Conservation (phyloP, 2,329 filamentous ascomycete genomes). For the Nothophoma quercina region DNA sequence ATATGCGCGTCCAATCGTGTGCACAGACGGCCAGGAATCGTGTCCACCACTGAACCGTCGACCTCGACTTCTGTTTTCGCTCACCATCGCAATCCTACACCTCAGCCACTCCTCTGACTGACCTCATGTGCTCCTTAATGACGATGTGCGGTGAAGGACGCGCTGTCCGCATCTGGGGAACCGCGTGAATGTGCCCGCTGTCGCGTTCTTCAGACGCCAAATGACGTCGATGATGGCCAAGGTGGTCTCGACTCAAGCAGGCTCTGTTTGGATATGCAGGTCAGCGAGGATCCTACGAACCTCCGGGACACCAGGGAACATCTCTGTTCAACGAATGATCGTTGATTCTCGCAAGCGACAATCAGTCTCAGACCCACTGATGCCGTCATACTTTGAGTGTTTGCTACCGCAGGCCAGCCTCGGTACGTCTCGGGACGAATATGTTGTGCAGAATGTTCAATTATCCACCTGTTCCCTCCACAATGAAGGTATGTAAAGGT, state of each 20-base stretch:
- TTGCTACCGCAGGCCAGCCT: background rate
- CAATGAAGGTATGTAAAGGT: background rate
- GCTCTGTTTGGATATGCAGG: background rate
- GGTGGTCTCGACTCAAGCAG: conserved; percentile 5
- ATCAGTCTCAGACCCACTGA: conserved; percentile 3
- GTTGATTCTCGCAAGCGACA: background rate
- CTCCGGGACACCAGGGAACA: background rate
- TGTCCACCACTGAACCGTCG: background rate
- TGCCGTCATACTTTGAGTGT: conserved; percentile 4
- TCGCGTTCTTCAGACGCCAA: background rate
- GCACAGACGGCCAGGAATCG: background rate
- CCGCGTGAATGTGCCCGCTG: conserved; percentile 1
- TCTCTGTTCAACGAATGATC: background rate
- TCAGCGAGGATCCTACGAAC: conserved; percentile 3
- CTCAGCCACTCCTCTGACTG: background rate
- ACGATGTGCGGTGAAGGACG: background rate
- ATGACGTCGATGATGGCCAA: conserved; percentile 2
- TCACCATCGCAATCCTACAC: background rate
- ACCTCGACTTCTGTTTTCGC: background rate
- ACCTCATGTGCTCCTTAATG: conserved; percentile 4
- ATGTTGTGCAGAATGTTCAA: background rate
- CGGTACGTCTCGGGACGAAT: background rate
- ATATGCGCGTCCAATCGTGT: background rate
- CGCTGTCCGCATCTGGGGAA: conserved; percentile 13
- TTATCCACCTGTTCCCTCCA: background rate